Evolutionary conservation across 148 eudicot species (phyloP).

Genomic region (Nepenthes gracilis): DNA sequence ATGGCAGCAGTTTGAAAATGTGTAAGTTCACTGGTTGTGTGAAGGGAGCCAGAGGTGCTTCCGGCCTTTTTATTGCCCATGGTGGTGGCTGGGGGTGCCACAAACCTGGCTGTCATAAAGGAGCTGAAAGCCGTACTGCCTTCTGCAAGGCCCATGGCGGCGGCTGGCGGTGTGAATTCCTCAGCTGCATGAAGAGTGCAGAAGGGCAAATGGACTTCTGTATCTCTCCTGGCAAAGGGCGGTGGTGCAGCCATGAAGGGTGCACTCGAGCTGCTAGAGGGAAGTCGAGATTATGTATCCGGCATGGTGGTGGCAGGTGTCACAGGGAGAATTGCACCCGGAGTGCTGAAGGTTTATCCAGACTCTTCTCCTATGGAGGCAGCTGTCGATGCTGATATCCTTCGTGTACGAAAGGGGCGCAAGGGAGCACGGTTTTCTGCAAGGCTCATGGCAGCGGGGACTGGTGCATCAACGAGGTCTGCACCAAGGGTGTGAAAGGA

Average conservation of each 20-base stretch:
- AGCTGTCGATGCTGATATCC: conserved; percentile 10
- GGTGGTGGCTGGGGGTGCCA: conserved; percentile 97
- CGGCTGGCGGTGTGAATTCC: conserved; percentile 56
- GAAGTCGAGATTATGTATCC: conserved; percentile 10
- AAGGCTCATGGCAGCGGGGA: conserved; percentile 15
- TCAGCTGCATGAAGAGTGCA: too few species aligned
- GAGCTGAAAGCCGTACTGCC: conserved; percentile 94
- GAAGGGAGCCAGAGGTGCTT: conserved; percentile 92
- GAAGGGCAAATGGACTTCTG: too few species aligned
- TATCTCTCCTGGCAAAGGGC: too few species aligned
- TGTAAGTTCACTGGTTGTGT: conserved; percentile 71
- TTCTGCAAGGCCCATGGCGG: conserved; percentile 99
- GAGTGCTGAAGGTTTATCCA: conserved; percentile 12
- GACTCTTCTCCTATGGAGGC: conserved; percentile 13
- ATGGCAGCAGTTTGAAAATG: conserved; percentile 42
- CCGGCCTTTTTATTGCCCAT: conserved; percentile 94
- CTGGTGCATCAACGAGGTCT: conserved; percentile 4
- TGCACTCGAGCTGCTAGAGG: not conserved
- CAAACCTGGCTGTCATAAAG: conserved; percentile 72
- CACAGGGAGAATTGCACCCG: conserved; percentile 7
- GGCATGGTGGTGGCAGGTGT: conserved; percentile 16
- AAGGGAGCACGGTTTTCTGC: conserved; percentile 13
- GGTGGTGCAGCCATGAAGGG: too few species aligned
- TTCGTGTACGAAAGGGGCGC: conserved; percentile 8
- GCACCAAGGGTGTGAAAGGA: conserved; percentile 13